Conservation (phyloP, 1,284 basidiomycete genomes). For the Sporisorium sorghi region DNA sequence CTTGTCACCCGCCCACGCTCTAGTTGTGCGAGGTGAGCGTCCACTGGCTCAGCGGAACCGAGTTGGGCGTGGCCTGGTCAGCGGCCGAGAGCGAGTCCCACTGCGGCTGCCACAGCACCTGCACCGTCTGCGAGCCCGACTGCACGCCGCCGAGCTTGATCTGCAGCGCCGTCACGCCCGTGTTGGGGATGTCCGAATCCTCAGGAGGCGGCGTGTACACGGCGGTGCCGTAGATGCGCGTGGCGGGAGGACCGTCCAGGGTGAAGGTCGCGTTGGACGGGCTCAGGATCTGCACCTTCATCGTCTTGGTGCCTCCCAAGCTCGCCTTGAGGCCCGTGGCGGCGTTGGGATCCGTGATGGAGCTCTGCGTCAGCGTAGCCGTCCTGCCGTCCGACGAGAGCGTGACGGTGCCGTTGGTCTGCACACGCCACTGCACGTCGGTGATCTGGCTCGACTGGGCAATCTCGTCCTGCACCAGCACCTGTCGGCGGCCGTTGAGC, state of each 20-base stretch:
- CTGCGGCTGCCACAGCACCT: constrained; percentile 69
- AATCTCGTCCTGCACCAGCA: constrained; percentile 75
- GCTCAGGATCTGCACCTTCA: constrained; percentile 74
- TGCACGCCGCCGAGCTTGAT: constrained; percentile 74
- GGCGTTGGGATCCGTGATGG: constrained; percentile 73
- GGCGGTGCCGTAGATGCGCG: constrained; percentile 75
- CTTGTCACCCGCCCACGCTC: not conserved
- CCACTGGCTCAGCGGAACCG: constrained; percentile 62
- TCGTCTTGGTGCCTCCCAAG: constrained; percentile 66
- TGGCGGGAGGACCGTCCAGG: constrained; percentile 33
- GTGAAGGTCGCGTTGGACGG: constrained; percentile 73
- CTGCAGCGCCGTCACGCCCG: constrained; percentile 81
- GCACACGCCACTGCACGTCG: constrained; percentile 87
- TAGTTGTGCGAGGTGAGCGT: constrained; percentile 65
- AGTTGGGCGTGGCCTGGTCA: constrained; percentile 58
- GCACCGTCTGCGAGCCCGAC: constrained; percentile 71
- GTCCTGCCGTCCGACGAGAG: constrained; percentile 70
- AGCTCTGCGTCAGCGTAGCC: constrained; percentile 77
- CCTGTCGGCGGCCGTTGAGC: constrained; percentile 86
- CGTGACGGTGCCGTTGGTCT: constrained; percentile 82
- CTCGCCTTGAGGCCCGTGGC: constrained; percentile 70
- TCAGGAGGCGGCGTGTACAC: constrained; percentile 73
- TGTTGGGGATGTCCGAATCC: constrained; percentile 79
- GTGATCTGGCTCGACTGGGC: constrained; percentile 46
- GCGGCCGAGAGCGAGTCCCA: constrained; percentile 50